These are phyloP conservation scores for Talaromyces ruber DNA, from an alignment of 495 filamentous ascomycete genomes.

Conservation along the genomic window DNA sequence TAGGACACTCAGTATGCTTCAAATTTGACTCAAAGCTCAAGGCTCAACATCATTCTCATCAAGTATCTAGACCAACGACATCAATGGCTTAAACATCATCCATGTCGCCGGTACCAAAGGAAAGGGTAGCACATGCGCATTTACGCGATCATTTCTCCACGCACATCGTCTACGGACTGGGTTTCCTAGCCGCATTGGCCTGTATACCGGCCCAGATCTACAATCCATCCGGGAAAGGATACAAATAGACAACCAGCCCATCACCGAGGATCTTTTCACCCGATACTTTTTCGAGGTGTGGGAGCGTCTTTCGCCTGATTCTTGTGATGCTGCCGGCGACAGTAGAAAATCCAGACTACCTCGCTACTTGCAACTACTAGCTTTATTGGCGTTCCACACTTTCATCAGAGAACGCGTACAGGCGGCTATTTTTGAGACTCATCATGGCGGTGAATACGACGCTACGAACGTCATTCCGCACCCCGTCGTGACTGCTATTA, in stretches of 20 bases:
- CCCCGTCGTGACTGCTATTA: slow-evolving; percentile 62
- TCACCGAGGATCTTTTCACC: slow-evolving; percentile 45
- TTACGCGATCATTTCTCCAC: slow-evolving; percentile 27
- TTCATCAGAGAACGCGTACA: slow-evolving; percentile 66
- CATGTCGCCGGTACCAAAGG: slow-evolving; percentile 45
- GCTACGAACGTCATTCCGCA: slow-evolving; percentile 68
- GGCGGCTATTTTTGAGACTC: slow-evolving; percentile 67
- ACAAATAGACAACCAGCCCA: slow-evolving; percentile 42
- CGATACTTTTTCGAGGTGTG: slow-evolving; percentile 60
- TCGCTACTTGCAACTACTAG: slow-evolving; percentile 55
- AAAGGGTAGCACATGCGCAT: slow-evolving; percentile 44
- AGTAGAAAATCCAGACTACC: slow-evolving; percentile 24
- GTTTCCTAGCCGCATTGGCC: slow-evolving; percentile 39
- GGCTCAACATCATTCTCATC: neutral
- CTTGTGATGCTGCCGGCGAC: neutral
- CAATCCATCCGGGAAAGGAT: slow-evolving; percentile 56
- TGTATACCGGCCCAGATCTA: slow-evolving; percentile 63
- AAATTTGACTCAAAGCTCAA: neutral
- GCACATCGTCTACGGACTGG: slow-evolving; percentile 22
- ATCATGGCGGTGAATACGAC: slow-evolving; percentile 80
- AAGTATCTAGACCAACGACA: slow-evolving; percentile 13
- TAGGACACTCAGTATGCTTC: slow-evolving; percentile 24
- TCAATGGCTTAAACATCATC: slow-evolving; percentile 30
- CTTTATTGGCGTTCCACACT: slow-evolving; percentile 66
- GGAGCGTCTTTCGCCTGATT: slow-evolving; percentile 37